Evolutionary conservation across 768 basidiomycete species (phyloP).

Genomic region (Mycena latifolia): DNA sequence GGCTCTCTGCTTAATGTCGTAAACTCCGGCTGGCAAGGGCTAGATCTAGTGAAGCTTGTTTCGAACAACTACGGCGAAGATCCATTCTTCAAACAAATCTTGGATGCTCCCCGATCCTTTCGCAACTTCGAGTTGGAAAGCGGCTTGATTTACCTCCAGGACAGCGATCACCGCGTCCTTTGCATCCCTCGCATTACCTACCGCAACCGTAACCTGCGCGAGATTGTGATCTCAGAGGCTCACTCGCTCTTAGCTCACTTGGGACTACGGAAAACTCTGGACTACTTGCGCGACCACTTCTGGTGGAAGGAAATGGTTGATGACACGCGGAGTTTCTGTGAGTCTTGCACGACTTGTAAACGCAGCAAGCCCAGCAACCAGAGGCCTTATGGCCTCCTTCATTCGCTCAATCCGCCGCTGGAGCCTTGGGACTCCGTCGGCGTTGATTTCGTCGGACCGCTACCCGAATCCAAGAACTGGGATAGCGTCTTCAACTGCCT

Average conservation of each 20-base stretch:
- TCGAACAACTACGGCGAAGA: not conserved
- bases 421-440: conserved; percentile 29
- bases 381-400: not conserved
- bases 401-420: conserved; percentile 27
- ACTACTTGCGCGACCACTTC: conserved; percentile 38
- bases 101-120: conserved; percentile 18
- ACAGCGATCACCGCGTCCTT: not conserved
- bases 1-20: too few species aligned
- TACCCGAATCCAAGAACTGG: conserved; percentile 39
- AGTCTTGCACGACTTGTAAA: conserved; percentile 10
- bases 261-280: conserved; percentile 43
- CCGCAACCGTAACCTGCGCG: conserved; percentile 25
- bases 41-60: not conserved
- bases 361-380: not conserved
- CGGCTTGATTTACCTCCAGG: conserved; percentile 4
- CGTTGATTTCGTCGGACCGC: conserved; percentile 39
- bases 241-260: conserved; percentile 51
- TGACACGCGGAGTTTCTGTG: conserved; percentile 35
- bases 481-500: too few species aligned
- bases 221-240: conserved; percentile 22
- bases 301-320: too few species aligned
- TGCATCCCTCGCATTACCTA: conserved; percentile 7
- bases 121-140: conserved; percentile 28
- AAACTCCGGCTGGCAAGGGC: not conserved
- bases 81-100: not conserved